Percentiles rank a stretch among this genome's conserved stretches.
These are phyloP conservation scores for peach (Prunus persica) DNA, from an alignment of 306 rosid genomes.

Conservation along the genomic window DNA sequence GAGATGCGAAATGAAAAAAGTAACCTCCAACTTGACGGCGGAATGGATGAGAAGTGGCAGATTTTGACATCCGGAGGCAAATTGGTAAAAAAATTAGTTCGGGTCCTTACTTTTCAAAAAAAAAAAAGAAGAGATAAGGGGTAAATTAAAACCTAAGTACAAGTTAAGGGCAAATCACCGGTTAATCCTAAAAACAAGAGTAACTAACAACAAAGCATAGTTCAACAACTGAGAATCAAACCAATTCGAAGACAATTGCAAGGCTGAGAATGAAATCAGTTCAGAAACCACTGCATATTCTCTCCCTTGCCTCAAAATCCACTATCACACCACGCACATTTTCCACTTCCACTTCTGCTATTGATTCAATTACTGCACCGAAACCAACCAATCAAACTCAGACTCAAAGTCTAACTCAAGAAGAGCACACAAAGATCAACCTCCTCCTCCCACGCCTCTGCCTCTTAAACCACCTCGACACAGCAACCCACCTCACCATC, in stretches of 20 bases:
- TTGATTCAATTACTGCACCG: background rate
- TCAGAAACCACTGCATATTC: background rate
- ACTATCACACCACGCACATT: background rate
- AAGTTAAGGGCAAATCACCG: no score
- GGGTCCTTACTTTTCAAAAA: no score
- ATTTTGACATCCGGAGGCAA: no score
- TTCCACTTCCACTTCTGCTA: constrained; percentile 3
- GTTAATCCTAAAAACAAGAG: accelerated
- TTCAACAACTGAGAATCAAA: background rate
- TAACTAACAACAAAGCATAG: no score
- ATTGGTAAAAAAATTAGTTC: no score
- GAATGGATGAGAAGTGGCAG: no score
- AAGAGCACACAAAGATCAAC: constrained; percentile 39
- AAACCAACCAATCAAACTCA: background rate
- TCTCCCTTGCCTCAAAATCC: constrained; percentile 14
- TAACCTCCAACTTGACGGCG: no score
- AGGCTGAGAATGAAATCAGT: constrained; percentile 2
- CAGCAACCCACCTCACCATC: constrained; percentile 46
- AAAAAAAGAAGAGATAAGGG: no score
- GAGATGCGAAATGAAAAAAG: no score
- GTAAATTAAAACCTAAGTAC: no score
- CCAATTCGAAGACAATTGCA: background rate
- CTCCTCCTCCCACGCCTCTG: constrained; percentile 66
- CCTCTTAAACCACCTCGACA: constrained; percentile 41
- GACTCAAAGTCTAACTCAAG: constrained; percentile 26